Percentiles rank a stretch among this genome's conserved stretches.
These are phyloP conservation scores for Penicillium waksmanii DNA, from an alignment of 495 filamentous ascomycete genomes.

Conservation along the genomic window DNA sequence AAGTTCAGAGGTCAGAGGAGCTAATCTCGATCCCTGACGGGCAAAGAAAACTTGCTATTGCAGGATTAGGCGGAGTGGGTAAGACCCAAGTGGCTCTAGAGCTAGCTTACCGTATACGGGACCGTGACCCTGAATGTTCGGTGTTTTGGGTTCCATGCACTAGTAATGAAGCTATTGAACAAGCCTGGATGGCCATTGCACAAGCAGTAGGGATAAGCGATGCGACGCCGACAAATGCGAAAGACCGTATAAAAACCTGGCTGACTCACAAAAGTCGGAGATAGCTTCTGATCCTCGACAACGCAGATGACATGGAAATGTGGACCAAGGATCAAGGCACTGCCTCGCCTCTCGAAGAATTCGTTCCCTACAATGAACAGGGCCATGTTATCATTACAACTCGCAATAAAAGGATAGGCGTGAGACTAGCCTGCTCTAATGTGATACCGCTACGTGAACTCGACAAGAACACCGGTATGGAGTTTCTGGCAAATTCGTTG, in stretches of 20 bases:
- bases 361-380: conserved; percentile 31
- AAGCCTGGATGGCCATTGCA: conserved; percentile 49
- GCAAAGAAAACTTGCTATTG: conserved; percentile 30
- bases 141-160: conserved; percentile 55
- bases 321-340: conserved; percentile 14
- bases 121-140: conserved; percentile 41
- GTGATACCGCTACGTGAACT: no score
- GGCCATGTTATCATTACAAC: conserved; percentile 32
- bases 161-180: conserved; percentile 44
- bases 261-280: no score
- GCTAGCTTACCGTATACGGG: conserved; percentile 43
- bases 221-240: no score
- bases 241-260: no score
- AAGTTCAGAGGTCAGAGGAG: not conserved
- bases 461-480: no score
- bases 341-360: conserved; percentile 12
- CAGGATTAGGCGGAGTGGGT: conserved; percentile 52
- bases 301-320: conserved; percentile 42
- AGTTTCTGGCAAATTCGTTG: no score
- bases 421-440: no score
- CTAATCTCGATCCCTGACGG: not conserved
- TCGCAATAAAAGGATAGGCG: not conserved
- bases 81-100: conserved; percentile 59
- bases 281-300: conserved; percentile 49
- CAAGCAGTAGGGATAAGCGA: no score